Evolutionary conservation across 495 filamentous ascomycete species (phyloP).

Genomic region (Evernia prunastri): DNA sequence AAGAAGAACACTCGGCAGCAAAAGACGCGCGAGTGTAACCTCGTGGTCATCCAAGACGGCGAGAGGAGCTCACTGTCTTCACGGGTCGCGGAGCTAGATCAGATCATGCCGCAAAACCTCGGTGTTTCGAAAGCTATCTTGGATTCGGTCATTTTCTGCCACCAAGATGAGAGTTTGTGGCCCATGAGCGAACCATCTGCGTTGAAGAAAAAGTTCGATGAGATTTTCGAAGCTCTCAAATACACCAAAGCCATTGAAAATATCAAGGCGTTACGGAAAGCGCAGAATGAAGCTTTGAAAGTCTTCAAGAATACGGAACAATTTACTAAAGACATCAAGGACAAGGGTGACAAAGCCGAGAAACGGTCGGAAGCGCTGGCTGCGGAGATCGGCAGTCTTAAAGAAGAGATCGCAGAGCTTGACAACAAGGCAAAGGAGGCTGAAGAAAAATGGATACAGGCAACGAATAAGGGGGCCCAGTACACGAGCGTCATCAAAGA

Average conservation of each 20-base stretch:
- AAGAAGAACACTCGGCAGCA: constrained; percentile 65
- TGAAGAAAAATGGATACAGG: constrained; percentile 48
- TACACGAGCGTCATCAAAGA: constrained; percentile 61
- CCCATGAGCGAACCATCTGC: constrained; percentile 84
- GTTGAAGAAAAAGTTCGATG: constrained; percentile 90
- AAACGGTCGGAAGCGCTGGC: constrained; percentile 57
- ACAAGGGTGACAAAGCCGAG: constrained; percentile 67
- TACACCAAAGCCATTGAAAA: constrained; percentile 97
- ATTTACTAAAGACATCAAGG: constrained; percentile 77
- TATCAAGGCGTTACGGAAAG: constrained; percentile 78
- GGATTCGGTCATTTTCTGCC: constrained; percentile 94
- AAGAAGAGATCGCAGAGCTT: constrained; percentile 51
- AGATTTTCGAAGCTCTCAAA: constrained; percentile 94
- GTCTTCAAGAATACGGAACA: constrained; percentile 65
- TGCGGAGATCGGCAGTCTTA: constrained; percentile 65
- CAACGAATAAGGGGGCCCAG: constrained; percentile 53
- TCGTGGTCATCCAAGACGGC: constrained; percentile 71
- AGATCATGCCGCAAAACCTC: constrained; percentile 76
- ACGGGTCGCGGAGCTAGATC: constrained; percentile 69
- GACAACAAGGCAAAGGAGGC: constrained; percentile 50
- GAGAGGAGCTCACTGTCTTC: constrained; percentile 72
- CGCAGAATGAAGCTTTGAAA: constrained; percentile 65
- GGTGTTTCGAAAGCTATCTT: constrained; percentile 87
- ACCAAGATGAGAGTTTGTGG: constrained; percentile 97
- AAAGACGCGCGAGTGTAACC: constrained; percentile 74